Conservation (phyloP, 768 basidiomycete species). For the Naganishia vaughanmartiniae region DNA sequence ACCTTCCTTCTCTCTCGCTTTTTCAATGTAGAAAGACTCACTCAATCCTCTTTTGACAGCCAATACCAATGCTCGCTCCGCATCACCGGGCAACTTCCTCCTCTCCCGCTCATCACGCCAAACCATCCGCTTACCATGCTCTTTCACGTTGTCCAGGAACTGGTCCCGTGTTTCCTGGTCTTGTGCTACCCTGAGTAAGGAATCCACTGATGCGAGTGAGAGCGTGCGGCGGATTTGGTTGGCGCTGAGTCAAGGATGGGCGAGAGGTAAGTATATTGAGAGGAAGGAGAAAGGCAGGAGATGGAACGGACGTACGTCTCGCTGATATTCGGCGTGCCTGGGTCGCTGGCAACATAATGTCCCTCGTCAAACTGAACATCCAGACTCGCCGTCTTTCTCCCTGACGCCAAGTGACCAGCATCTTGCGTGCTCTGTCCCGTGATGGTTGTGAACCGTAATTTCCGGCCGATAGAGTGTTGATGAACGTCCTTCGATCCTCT, state of each 20-base stretch:
- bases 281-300: neutral
- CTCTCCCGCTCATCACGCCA: slow-evolving; percentile 47
- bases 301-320: slow-evolving; percentile 44
- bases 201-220: slow-evolving; percentile 49
- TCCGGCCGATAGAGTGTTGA: slow-evolving; percentile 1
- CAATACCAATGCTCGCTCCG: slow-evolving; percentile 47
- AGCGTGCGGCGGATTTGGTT: slow-evolving; percentile 51
- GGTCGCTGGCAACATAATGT: slow-evolving; percentile 58
- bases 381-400: slow-evolving; percentile 1
- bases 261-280: neutral
- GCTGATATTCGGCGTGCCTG: slow-evolving; percentile 50
- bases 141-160: slow-evolving; percentile 38
- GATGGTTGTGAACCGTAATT: slow-evolving; percentile 28
- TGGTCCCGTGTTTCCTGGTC: slow-evolving; percentile 36
- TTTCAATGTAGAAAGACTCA: neutral
- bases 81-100: slow-evolving; percentile 43
- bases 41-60: slow-evolving; percentile 44
- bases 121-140: slow-evolving; percentile 44
- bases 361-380: neutral
- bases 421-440: slow-evolving; percentile 3
- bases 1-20: slow-evolving; percentile 1
- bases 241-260: slow-evolving; percentile 36
- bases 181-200: slow-evolving; percentile 35
- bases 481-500: neutral
- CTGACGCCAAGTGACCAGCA: neutral